A percentile compares a stretch with the other conserved stretches of the same genome.
Evolutionary conservation across 345 rosid species (phyloP).

Genomic region (Lepidium africanum): DNA sequence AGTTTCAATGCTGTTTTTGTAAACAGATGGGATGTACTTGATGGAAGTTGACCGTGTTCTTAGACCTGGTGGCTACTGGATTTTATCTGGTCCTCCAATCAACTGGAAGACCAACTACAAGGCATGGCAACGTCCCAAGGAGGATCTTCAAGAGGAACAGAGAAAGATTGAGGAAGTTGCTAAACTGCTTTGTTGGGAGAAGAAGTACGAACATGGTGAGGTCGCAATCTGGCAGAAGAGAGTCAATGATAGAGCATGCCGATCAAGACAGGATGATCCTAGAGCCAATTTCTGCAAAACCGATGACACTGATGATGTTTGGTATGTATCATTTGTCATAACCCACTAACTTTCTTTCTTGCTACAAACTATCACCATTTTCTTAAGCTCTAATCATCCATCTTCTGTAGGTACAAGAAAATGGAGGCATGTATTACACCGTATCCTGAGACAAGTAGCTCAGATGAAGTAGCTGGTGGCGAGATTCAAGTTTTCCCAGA

Average conservation of each 20-base stretch:
- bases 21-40: constrained; percentile 78
- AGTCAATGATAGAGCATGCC: constrained; percentile 54
- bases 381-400: background rate
- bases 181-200: constrained; percentile 93
- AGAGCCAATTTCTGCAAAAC: constrained; percentile 65
- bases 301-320: constrained; percentile 66
- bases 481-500: constrained; percentile 66
- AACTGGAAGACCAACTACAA: constrained; percentile 81
- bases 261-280: constrained; percentile 53
- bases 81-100: constrained; percentile 96
- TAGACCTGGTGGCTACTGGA: constrained; percentile 98
- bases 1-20: background rate
- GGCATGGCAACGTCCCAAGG: constrained; percentile 94
- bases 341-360: background rate
- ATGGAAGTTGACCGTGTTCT: constrained; percentile 98
- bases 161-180: constrained; percentile 80
- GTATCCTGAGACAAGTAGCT: constrained; percentile 54
- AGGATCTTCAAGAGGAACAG: constrained; percentile 88
- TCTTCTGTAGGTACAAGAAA: constrained; percentile 69
- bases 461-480: constrained; percentile 63
- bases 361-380: background rate
- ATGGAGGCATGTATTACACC: constrained; percentile 87
- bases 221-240: constrained; percentile 95
- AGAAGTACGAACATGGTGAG: constrained; percentile 83
- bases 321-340: constrained; percentile 42